Conservation (phyloP, 2,329 filamentous ascomycete genomes). For the Talaromyces islandicus region DNA sequence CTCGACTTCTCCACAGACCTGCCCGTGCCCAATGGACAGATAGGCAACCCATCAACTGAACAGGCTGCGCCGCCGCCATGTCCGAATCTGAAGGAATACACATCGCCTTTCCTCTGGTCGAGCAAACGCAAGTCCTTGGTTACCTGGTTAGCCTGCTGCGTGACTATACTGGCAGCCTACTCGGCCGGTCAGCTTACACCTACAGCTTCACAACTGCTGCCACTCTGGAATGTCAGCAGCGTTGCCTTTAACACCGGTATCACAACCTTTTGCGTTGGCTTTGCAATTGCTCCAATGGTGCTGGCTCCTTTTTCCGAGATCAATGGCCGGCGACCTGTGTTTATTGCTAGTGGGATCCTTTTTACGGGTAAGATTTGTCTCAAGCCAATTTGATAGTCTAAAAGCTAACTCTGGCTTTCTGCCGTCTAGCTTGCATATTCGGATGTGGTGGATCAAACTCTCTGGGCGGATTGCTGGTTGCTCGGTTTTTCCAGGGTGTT, state of each 20-base stretch:
- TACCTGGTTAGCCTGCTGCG: conserved; percentile 67
- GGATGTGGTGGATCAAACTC: conserved; percentile 66
- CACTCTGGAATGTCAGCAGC: conserved; percentile 58
- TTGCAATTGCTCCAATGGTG: conserved; percentile 73
- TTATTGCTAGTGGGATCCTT: conserved; percentile 65
- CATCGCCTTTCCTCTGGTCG: conserved; percentile 70
- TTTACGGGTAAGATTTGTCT: conserved; percentile 51
- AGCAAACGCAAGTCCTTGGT: conserved; percentile 62
- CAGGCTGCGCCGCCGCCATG: conserved; percentile 43
- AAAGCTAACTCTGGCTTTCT: conserved; percentile 7
- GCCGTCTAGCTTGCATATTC: conserved; percentile 53
- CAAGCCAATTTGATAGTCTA: conserved; percentile 12
- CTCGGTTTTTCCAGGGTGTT: conserved; percentile 71
- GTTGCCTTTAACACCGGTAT: conserved; percentile 69
- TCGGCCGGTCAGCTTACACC: conserved; percentile 75
- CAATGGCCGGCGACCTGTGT: conserved; percentile 78
- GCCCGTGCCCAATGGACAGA: conserved; percentile 37
- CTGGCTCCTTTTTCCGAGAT: conserved; percentile 84
- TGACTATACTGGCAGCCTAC: conserved; percentile 73
- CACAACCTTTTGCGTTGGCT: conserved; percentile 75
- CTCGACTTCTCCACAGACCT: conserved; percentile 57
- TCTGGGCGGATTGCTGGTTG: conserved; percentile 67
- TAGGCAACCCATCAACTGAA: conserved; percentile 22
- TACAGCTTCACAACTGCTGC: conserved; percentile 58
- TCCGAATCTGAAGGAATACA: conserved; percentile 62